Evolutionary conservation across 441 rosid species (phyloP).

Genomic region (Gossypium schwendimanii): DNA sequence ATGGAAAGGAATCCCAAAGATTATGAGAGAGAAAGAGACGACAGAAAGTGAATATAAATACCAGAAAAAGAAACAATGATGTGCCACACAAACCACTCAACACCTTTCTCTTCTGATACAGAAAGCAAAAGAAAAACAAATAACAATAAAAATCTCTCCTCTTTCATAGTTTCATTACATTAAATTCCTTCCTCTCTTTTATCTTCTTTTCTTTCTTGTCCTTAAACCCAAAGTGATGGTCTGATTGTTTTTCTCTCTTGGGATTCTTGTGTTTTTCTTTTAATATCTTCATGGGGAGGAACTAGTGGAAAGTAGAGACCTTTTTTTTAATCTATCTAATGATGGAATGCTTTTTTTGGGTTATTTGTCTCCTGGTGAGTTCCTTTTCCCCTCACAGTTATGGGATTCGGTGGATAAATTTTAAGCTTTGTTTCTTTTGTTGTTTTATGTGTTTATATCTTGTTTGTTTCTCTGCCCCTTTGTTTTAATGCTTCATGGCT

Average conservation of each 20-base stretch:
- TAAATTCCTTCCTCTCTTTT: neutral
- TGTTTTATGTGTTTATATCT: neutral
- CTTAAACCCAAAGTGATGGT: slow-evolving; percentile 13
- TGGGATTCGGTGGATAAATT: neutral
- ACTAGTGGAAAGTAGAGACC: neutral
- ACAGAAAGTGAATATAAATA: slow-evolving; percentile 12
- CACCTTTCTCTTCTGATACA: neutral
- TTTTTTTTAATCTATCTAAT: neutral
- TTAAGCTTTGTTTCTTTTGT: slow-evolving; percentile 4
- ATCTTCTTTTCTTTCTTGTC: neutral
- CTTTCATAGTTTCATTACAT: neutral
- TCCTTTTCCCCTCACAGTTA: neutral
- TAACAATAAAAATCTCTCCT: neutral
- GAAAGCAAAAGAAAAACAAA: neutral
- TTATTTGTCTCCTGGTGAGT: slow-evolving; percentile 7
- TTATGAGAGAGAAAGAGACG: slow-evolving; percentile 10
- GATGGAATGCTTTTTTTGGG: slow-evolving; percentile 1
- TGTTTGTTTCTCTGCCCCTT: neutral
- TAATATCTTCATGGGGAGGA: neutral
- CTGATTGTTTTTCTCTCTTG: neutral
- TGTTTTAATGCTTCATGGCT: neutral
- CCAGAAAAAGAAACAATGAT: slow-evolving; percentile 15
- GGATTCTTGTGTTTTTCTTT: neutral
- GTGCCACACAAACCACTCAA: slow-evolving; percentile 13
- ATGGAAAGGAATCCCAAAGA: slow-evolving; percentile 13